These are phyloP conservation scores for Exophiala bonariae DNA, from an alignment of 2,329 filamentous ascomycete genomes.

Conservation along the genomic window DNA sequence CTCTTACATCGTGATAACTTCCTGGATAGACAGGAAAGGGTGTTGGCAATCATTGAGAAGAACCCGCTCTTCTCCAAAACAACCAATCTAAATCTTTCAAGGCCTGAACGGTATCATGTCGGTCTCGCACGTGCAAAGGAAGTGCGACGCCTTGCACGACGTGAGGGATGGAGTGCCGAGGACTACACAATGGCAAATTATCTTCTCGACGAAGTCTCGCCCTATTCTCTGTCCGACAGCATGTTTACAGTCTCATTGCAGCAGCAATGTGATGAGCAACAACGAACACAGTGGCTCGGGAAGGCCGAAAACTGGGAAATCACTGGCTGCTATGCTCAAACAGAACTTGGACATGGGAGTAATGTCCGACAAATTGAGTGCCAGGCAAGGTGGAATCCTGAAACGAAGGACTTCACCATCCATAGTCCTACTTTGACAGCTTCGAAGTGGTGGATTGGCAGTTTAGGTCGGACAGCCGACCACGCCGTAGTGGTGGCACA, in stretches of 20 bases:
- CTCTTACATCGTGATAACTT: constrained; percentile 49
- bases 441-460: constrained; percentile 57
- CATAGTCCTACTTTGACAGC: constrained; percentile 54
- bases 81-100: constrained; percentile 51
- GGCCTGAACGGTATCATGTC: constrained; percentile 52
- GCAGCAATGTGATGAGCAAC: constrained; percentile 49
- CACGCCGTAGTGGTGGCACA: constrained; percentile 56
- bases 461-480: constrained; percentile 52
- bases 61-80: constrained; percentile 50
- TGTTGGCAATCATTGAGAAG: constrained; percentile 44
- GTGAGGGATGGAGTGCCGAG: constrained; percentile 48
- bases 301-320: constrained; percentile 50
- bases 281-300: constrained; percentile 50
- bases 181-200: constrained; percentile 53
- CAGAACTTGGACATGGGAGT: constrained; percentile 53
- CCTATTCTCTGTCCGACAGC: constrained; percentile 49
- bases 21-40: constrained; percentile 46
- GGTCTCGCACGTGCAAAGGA: constrained; percentile 53
- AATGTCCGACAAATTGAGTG: constrained; percentile 53
- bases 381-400: constrained; percentile 46
- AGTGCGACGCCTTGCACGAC: constrained; percentile 45
- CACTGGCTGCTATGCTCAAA: constrained; percentile 53
- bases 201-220: constrained; percentile 53
- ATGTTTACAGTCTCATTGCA: constrained; percentile 53
- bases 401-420: constrained; percentile 46